Evolutionary conservation across 2,329 filamentous ascomycete genomes (phyloP), one percentile per base, ranked within the genome.

Genomic region (Alternaria postmessia): DNA sequence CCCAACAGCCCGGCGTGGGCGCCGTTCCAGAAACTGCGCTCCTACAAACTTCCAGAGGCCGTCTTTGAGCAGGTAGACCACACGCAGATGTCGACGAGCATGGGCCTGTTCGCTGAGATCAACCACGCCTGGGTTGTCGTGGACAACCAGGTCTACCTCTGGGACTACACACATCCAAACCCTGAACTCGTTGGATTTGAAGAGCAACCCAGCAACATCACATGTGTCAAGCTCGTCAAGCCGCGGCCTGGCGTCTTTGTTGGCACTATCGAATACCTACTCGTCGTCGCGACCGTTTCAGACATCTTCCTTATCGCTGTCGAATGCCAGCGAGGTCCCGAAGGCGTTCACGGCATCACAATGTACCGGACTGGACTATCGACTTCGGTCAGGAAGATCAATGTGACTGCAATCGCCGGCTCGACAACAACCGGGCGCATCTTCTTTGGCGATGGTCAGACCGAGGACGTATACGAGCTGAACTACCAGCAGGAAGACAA

Each of bases 401-500:
- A 92, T 68, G 89, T 97, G 39, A 88, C 88, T 56, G 85, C 90
- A 46, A 93, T 99, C 68, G 89, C 89, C 22, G 92, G 91, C 16
- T 95, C 94, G 0, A 80, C 82, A 3, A 88, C 89, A 20, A 91
- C 88, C 22, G 96, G 96, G 8, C 91, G 95, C 62, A 95, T 99
- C 66, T 99, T 99, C 83, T 97, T 97, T 73, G 89, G 91, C 42
- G 92, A 93, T 38, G 86, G 86, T 51, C 86, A 84, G 51, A 92
- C 94, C 66, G 93, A 93, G 65, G 94, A 98, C 70, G 88, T 99
- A 48, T 92, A 95, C 77, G 95, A 99, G 79, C 86, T 99, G 54
- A 94, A 91, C 68, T 99, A 99, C 76, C 94, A 98, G 79, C 93
- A 97, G 73, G 93, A 98, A 78, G 95, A 99, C 80, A 91, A 91